Conservation (phyloP, 306 rosid genomes). For the Ochetophila trinervis region DNA sequence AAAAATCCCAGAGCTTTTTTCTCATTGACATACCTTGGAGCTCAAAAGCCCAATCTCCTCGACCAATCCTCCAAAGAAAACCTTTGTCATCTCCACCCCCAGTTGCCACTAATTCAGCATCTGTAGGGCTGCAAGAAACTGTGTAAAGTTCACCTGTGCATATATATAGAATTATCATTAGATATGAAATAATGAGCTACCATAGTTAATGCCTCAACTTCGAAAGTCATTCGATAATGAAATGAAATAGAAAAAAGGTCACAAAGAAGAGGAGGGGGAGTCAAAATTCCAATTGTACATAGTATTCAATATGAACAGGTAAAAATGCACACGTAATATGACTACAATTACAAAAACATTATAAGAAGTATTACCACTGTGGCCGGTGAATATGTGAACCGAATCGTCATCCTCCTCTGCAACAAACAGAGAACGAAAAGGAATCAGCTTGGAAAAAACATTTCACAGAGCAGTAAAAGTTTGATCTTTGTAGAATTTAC, state of each 20-base stretch:
- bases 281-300: background rate
- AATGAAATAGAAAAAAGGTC: background rate
- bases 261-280: background rate
- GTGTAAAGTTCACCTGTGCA: constrained; percentile 70
- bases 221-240: background rate
- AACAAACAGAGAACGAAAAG: constrained; percentile 22
- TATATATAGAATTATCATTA: constrained; percentile 7
- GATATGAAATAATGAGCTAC: background rate
- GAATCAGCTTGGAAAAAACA: background rate
- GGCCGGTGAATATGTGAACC: constrained; percentile 72
- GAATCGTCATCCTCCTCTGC: constrained; percentile 75
- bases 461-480: background rate
- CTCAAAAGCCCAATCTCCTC: constrained; percentile 82
- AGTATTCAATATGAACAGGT: constrained; percentile 5
- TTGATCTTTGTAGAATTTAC: background rate
- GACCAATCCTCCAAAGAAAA: constrained; percentile 80
- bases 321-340: background rate
- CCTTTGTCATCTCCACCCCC: constrained; percentile 91
- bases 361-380: constrained; percentile 47
- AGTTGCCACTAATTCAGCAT: constrained; percentile 67
- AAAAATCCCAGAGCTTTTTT: constrained; percentile 5
- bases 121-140: constrained; percentile 78
- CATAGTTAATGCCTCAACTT: background rate
- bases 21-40: constrained; percentile 50
- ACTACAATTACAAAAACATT: background rate